Evolutionary conservation across 192 early-diverging fungal genomes (phyloP).

Genomic region (Coemansia sp.): DNA sequence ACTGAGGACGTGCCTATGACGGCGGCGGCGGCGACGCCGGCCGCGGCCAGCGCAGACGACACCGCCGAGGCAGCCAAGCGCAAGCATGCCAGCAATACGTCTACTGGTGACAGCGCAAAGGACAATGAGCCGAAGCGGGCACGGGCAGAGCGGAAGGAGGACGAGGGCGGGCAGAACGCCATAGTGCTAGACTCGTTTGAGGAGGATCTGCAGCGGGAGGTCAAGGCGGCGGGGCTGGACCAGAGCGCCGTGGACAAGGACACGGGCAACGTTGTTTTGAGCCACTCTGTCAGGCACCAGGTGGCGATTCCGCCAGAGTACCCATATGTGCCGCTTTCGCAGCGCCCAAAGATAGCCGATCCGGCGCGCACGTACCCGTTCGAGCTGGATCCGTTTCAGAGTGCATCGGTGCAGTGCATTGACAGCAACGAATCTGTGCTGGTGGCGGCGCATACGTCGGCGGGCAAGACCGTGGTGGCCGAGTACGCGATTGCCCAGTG

Average conservation of each 20-base stretch:
- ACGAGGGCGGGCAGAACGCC: conserved; percentile 25
- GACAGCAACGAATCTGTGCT: conserved; percentile 90
- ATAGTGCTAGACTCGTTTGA: conserved; percentile 63
- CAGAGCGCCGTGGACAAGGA: conserved; percentile 47
- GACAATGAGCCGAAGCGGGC: conserved; percentile 14
- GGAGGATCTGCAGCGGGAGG: conserved; percentile 61
- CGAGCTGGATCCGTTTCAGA: conserved; percentile 93
- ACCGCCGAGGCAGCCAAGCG: neutral
- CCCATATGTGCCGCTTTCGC: conserved; percentile 76
- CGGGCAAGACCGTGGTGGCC: conserved; percentile 98
- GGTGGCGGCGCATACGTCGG: conserved; percentile 92
- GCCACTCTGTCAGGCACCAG: conserved; percentile 81
- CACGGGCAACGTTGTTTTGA: conserved; percentile 44
- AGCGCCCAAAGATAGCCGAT: conserved; percentile 70
- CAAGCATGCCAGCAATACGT: conserved; percentile 2
- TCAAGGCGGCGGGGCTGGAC: conserved; percentile 54
- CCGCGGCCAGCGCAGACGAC: neutral
- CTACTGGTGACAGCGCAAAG: neutral
- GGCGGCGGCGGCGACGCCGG: neutral
- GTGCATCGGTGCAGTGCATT: conserved; percentile 80
- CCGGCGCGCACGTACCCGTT: conserved; percentile 89
- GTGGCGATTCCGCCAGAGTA: conserved; percentile 86
- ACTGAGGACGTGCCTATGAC: neutral
- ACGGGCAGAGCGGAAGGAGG: conserved; percentile 4
- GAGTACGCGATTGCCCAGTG: conserved; percentile 95